Percentiles rank a stretch among this genome's conserved stretches.
Evolutionary conservation across 305 asterid genomes (phyloP).

Genomic region (Ilex paraguariensis): DNA sequence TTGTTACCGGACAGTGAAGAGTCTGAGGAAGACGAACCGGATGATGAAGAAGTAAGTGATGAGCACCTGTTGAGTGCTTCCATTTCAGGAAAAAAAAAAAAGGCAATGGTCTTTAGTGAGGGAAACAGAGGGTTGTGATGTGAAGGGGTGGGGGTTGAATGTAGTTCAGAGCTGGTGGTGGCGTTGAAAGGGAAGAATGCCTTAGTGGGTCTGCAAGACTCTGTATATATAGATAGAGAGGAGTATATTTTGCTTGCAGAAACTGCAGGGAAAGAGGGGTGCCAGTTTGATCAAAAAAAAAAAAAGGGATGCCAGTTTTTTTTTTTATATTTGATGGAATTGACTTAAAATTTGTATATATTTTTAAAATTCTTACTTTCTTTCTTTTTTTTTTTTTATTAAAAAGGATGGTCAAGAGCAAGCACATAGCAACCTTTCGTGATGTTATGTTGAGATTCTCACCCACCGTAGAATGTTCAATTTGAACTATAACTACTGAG

Average conservation of each 20-base stretch:
- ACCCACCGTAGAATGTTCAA: too few species aligned
- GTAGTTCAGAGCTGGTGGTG: slow-evolving; percentile 7
- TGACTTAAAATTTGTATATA: too few species aligned
- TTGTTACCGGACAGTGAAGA: not conserved
- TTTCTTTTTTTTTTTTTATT: too few species aligned
- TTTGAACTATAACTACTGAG: too few species aligned
- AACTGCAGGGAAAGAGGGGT: slow-evolving; percentile 8
- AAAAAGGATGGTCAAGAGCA: too few species aligned
- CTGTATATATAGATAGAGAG: slow-evolving; percentile 17
- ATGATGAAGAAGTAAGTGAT: slow-evolving; percentile 25
- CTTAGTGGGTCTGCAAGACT: not conserved
- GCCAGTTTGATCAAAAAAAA: too few species aligned
- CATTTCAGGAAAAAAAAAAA: slow-evolving; percentile 16
- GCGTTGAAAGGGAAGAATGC: slow-evolving; percentile 5
- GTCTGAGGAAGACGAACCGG: slow-evolving; percentile 23
- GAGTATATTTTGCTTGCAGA: not conserved
- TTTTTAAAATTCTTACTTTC: too few species aligned
- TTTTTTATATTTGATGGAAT: too few species aligned
- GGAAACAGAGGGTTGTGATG: not conserved
- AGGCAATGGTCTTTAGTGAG: not conserved
- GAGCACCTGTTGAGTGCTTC: slow-evolving; percentile 43
- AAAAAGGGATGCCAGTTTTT: too few species aligned
- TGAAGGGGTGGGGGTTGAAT: not conserved
- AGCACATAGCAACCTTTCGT: too few species aligned
- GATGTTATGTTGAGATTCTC: too few species aligned